Base-by-base conservation (phyloP, 164 flowering plant species). In the Taxillus chinensis region DNA sequence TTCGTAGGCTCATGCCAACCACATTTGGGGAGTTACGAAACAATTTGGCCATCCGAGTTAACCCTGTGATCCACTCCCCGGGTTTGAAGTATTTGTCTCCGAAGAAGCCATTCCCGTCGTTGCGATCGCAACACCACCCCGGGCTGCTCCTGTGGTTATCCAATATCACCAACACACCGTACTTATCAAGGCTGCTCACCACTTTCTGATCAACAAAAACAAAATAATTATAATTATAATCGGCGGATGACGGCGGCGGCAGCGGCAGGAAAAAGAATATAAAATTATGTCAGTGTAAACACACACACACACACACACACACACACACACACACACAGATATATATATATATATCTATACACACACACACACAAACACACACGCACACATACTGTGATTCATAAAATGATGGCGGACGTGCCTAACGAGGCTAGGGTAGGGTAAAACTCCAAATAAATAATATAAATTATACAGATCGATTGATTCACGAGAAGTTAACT, bases 71-170 rank as follows among this genome's bases (percentile, higher is more conserved):
- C 98, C 98, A 92, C 0, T 70, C 37, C 13, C 75, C 78, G 0
- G 96, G 91, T 15, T 83, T 70, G 61, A 92, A 89, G 73, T 78
- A 84, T 11, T 50, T 40, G 70, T 92, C 96, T 0, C 89, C 89
- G 45, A 89, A 92, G 80, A 89, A 92, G 52, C 96, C 98, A 70
- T 84, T 92, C 51, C 79, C 91, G 53, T 89, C 96, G 9, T 16
- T 62, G 64, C 61, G 75, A 73, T 86, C 80, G 74, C 95, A 92
- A 57, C 98, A 86, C 98, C 98, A 89, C 5, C 86, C 89, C 0
- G 96, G 92, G 64, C 79, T 83, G 76, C 83, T 85, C n/a, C 84
- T 58, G 62, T 89, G 96, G 64, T 92, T 92, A 78, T 89, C 98
- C 3, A 92, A 60, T 65, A 92, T 79, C 41, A 92, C 85, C 98